phyloP scores from a whole-genome alignment of 805 yeast species.

The Pichia phayaonensis region DNA sequence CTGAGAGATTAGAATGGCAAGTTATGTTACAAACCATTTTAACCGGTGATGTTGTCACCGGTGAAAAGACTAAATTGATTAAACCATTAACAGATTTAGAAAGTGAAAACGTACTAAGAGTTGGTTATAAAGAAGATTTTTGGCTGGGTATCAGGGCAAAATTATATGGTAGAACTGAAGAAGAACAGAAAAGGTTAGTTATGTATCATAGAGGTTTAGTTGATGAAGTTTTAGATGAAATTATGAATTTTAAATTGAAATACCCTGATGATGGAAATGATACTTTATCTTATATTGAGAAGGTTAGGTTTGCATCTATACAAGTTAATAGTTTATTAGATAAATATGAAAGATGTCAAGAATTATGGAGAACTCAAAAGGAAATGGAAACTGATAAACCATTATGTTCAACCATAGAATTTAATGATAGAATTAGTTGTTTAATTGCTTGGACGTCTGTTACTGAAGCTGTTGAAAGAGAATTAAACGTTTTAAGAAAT shows the following conservation, averaged over 20 bases:
- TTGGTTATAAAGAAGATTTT: constrained; percentile 58
- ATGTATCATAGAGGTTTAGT: constrained; percentile 64
- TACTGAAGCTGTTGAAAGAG: constrained; percentile 58
- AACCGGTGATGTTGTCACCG: constrained; percentile 89
- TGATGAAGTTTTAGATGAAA: constrained; percentile 63
- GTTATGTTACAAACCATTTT: constrained; percentile 83
- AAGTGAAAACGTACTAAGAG: constrained; percentile 41
- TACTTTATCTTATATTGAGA: constrained; percentile 15
- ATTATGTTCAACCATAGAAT: constrained; percentile 52
- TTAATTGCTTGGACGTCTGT: constrained; percentile 78
- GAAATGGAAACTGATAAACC: constrained; percentile 81
- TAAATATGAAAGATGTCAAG: constrained; percentile 58
- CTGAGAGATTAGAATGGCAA: constrained; percentile 93
- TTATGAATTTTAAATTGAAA: constrained; percentile 53
- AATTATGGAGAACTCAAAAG: constrained; percentile 68
- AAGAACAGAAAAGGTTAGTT: constrained; percentile 66
- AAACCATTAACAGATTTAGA: constrained; percentile 36
- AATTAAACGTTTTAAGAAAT: constrained; percentile 48
- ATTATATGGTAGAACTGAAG: constrained; percentile 69
- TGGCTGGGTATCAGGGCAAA: constrained; percentile 89
- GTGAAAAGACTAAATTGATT: constrained; percentile 76
- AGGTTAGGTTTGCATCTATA: constrained; percentile 30
- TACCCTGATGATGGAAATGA: constrained; percentile 28
- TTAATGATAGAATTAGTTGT: constrained; percentile 62
- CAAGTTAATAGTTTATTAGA: constrained; percentile 54